Base-by-base conservation (phyloP, 2,329 filamentous ascomycete species). In the Plectosphaerella sp. region DNA sequence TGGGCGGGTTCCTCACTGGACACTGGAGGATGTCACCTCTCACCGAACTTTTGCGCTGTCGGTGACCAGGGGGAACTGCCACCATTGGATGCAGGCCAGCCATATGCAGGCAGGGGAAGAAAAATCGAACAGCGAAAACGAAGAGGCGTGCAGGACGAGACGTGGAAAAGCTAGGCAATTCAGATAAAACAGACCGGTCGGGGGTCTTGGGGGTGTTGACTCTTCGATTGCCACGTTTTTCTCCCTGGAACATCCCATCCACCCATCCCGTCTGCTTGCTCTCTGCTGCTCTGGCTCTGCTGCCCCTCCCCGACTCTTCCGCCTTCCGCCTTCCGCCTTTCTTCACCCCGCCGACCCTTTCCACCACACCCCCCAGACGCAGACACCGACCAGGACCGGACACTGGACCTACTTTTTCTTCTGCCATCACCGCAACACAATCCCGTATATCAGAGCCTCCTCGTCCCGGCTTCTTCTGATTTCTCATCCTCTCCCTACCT, bases 401-500 rank as follows among this genome's bases (percentile, higher is more conserved):
- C n/a, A n/a, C n/a, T n/a, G n/a, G n/a, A 25, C 28, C 49, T 50
- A 42, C 47, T 33, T 33, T 33, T 33, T 33, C 28, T 33, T 33
- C 28, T 33, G 8, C 28, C 28, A 33, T 33, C 28, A 33, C 28
- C 28, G 28, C 11, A 12, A 33, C 28, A 12, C 28, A 33, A 33
- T 33, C 28, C 28, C 28, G 28, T 33, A 33, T 33, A 33, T 33
- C 28, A 33, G 28, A 33, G 28, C 28, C 28, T 33, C 28, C 28
- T 9, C 28, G 28, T 33, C 28, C 22, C 22, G 22, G 22, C 22
- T 22, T 22, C 22, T 22, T 12, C 54, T 48, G 35, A 51, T 55
- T 55, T 54, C 54, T 55, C 53, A 53, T 55, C 54, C 54, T 41
- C 46, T 48, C 52, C 46, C 49, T 51, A 51, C 46, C 45, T 8